Conservation (phyloP, 192 early-diverging fungal species). For the Coemansia guatemalensis region DNA sequence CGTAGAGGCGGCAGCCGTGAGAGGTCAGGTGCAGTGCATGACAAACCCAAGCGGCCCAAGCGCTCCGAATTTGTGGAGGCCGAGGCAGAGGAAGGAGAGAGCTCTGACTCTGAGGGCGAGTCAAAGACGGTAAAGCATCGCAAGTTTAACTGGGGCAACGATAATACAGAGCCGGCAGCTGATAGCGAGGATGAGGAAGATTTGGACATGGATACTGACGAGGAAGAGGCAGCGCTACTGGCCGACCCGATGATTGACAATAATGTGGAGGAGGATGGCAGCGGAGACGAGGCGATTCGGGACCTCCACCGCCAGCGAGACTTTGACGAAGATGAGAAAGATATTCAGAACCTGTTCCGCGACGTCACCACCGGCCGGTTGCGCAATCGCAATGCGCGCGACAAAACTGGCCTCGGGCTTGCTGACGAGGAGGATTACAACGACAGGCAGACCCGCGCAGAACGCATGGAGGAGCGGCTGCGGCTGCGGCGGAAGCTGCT, state of each 20-base stretch:
- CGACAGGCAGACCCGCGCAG: slow-evolving; percentile 41
- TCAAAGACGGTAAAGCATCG: slow-evolving; percentile 8
- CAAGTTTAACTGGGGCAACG: slow-evolving; percentile 44
- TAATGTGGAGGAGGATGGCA: slow-evolving; percentile 16
- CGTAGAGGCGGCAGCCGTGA: not conserved
- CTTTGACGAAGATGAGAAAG: slow-evolving; percentile 36
- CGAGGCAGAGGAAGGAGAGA: slow-evolving; percentile 51
- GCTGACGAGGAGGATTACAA: slow-evolving; percentile 47
- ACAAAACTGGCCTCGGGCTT: slow-evolving; percentile 14
- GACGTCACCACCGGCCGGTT: slow-evolving; percentile 46
- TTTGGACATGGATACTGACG: slow-evolving; percentile 38
- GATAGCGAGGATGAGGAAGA: slow-evolving; percentile 30
- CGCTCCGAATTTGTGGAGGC: slow-evolving; percentile 52
- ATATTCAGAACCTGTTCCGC: slow-evolving; percentile 34
- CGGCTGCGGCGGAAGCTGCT: slow-evolving; percentile 19
- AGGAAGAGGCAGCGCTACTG: slow-evolving; percentile 33
- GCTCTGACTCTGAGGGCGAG: slow-evolving; percentile 35
- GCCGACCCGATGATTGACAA: slow-evolving; percentile 51
- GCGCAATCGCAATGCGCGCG: slow-evolving; percentile 12
- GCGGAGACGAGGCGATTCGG: slow-evolving; percentile 38
- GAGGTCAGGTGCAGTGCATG: not conserved
- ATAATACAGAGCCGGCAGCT: not conserved
- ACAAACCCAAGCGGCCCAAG: slow-evolving; percentile 4
- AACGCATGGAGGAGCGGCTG: slow-evolving; percentile 46
- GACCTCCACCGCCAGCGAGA: slow-evolving; percentile 39